Base-by-base conservation (phyloP, 495 filamentous ascomycete genomes). In the Penicillium mononematosum region DNA sequence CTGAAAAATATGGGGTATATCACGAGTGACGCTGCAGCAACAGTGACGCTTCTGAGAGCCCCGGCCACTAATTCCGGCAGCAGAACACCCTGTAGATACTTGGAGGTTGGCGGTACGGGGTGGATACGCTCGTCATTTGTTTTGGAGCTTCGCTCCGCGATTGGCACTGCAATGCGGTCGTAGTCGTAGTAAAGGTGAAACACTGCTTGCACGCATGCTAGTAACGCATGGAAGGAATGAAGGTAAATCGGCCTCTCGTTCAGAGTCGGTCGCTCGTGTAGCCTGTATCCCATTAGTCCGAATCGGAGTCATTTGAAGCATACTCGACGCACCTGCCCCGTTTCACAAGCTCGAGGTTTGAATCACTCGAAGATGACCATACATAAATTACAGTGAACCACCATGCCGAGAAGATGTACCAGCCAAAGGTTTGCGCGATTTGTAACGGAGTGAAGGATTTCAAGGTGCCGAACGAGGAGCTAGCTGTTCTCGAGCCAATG, bases 191-290 rank as follows among this genome's bases (percentile, higher is more conserved):
- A 83, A 16, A 96, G 72, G 62, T 98, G 94, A 31, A 79, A 55
- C 11, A 78, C 58, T 2, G 88, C 82, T 72, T 96, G 91, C 22
- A 78, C 72, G 38, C 89, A 58, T 5, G 88, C 91, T 17, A 93
- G 74, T 1, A 84, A 70, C 6, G 89, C 58, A 53, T 92, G 81
- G 61, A 87, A 82, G 42, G 83, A 83, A 9, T 88, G 84, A 17
- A 97, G 76, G 70, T 91, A 96, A 32, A 98, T 79, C 1, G 90
- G 84, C 59, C 88, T 78, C 72, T 98, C 94, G 68, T 98, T 98
- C 58, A 97, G 71, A n/a, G 82, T 81, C 14, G 85, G 77, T 16
- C 93, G 81, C 68, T 94, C 91, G 53, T 88, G 79, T 19, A 72
- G 66, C 41, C 79, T 84, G 39, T 16, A 53, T 56, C 6, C 16